phyloP scores from a whole-genome alignment of 2,329 filamentous ascomycete species.

The Fonsecaea pedrosoi region DNA sequence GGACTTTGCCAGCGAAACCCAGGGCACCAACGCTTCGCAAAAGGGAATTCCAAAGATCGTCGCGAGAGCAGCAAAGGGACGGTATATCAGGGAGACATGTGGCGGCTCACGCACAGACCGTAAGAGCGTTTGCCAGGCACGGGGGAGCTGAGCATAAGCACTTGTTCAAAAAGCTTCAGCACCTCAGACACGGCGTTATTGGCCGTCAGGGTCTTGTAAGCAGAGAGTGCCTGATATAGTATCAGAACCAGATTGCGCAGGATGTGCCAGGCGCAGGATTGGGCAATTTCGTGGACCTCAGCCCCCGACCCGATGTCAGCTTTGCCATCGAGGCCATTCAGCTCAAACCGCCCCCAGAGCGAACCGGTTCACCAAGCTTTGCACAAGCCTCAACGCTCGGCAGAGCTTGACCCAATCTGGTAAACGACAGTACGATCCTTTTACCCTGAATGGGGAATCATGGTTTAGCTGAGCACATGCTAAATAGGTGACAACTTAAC shows the following conservation, averaged over 20 bases:
- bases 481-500: neutral
- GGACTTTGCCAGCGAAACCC: conserved; percentile 16
- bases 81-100: conserved; percentile 8
- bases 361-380: conserved; percentile 16
- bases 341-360: conserved; percentile 10
- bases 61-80: conserved; percentile 14
- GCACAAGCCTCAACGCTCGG: conserved; percentile 19
- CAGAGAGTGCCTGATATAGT: conserved; percentile 28
- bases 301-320: conserved; percentile 25
- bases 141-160: conserved; percentile 30
- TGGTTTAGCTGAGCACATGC: neutral
- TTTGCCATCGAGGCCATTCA: conserved; percentile 23
- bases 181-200: neutral
- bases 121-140: conserved; percentile 8
- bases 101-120: conserved; percentile 1
- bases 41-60: conserved; percentile 15
- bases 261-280: conserved; percentile 15
- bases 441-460: neutral
- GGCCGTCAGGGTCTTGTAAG: conserved; percentile 25
- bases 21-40: conserved; percentile 16
- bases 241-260: conserved; percentile 25
- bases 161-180: conserved; percentile 28
- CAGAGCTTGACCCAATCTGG: neutral
- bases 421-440: neutral
- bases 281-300: conserved; percentile 11